Conservation (phyloP, 768 basidiomycete genomes). For the Lactarius quietus region DNA sequence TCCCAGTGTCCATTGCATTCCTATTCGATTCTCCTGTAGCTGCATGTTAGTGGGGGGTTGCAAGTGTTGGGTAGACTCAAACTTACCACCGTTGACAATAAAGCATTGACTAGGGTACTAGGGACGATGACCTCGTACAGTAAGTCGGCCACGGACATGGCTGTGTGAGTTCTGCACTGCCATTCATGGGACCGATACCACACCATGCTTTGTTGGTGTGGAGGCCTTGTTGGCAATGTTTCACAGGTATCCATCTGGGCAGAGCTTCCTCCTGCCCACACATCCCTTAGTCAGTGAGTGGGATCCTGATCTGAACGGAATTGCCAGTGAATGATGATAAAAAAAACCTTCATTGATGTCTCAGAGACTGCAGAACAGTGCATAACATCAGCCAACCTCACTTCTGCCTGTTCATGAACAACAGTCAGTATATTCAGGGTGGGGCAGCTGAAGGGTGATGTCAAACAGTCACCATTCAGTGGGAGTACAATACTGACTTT, state of each 20-base stretch:
- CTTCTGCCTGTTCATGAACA: conserved; percentile 1
- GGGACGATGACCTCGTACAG: conserved; percentile 55
- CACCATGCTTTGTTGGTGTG: conserved; percentile 50
- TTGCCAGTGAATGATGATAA: conserved; percentile 17
- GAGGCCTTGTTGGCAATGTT: neutral
- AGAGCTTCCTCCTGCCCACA: neutral
- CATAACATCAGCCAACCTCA: conserved; percentile 25
- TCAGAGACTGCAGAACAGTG: conserved; percentile 45
- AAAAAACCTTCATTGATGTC: conserved; percentile 52
- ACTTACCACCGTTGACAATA: too few relatives aligned
- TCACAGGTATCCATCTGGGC: neutral
- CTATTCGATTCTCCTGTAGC: too few relatives aligned
- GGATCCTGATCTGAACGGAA: neutral
- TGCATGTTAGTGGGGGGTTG: too few relatives aligned
- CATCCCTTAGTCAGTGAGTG: conserved; percentile 29
- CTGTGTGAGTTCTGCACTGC: conserved; percentile 42
- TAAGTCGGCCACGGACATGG: conserved; percentile 45
- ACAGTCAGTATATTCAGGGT: conserved; percentile 41
- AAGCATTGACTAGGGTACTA: too few relatives aligned
- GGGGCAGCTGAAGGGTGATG: conserved; percentile 56
- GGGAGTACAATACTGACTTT: conserved; percentile 44
- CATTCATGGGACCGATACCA: conserved; percentile 43
- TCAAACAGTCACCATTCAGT: conserved; percentile 59
- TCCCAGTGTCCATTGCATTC: too few relatives aligned
- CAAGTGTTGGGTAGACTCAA: too few relatives aligned